Evolutionary conservation across 441 rosid species (phyloP).

Genomic region (Adansonia gregorii): DNA sequence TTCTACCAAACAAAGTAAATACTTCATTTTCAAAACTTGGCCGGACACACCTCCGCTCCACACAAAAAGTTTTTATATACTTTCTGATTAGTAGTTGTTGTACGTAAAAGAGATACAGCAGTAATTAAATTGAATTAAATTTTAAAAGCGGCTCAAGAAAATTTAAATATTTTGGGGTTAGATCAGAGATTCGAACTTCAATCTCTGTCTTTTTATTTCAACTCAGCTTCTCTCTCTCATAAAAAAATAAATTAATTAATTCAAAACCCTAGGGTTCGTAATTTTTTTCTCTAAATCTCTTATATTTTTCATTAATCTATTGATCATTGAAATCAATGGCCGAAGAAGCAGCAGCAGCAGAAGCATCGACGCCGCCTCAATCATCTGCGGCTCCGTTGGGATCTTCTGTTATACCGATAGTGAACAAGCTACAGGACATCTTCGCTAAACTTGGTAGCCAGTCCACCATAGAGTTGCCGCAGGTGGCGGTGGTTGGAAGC

Average conservation of each 20-base stretch:
- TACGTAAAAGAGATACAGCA: background rate
- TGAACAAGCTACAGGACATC: slow-evolving; percentile 91
- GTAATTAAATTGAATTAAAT: background rate
- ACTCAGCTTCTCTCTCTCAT: background rate
- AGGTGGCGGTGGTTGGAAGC: slow-evolving; percentile 81
- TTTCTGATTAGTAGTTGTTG: background rate
- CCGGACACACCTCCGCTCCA: no score
- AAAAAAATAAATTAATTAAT: background rate
- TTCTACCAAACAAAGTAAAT: no score
- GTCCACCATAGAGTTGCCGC: slow-evolving; percentile 75
- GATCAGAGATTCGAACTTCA: background rate
- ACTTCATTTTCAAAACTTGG: no score
- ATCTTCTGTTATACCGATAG: slow-evolving; percentile 84
- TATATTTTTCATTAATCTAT: background rate
- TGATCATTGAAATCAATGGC: slow-evolving; percentile 21
- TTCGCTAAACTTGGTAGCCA: slow-evolving; percentile 88
- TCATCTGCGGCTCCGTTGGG: slow-evolving; percentile 58
- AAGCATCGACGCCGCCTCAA: slow-evolving; percentile 24
- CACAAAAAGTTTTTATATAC: no score
- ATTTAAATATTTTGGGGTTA: no score
- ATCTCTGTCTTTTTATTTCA: background rate
- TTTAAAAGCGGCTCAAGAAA: background rate
- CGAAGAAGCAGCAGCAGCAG: slow-evolving; percentile 24
- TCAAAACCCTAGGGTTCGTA: slow-evolving; percentile 29
- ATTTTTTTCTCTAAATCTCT: background rate